Evolutionary conservation across 2,329 filamentous ascomycete species (phyloP), one percentile per base, ranked within the genome.

Genomic region (Fusarium staphyleae): DNA sequence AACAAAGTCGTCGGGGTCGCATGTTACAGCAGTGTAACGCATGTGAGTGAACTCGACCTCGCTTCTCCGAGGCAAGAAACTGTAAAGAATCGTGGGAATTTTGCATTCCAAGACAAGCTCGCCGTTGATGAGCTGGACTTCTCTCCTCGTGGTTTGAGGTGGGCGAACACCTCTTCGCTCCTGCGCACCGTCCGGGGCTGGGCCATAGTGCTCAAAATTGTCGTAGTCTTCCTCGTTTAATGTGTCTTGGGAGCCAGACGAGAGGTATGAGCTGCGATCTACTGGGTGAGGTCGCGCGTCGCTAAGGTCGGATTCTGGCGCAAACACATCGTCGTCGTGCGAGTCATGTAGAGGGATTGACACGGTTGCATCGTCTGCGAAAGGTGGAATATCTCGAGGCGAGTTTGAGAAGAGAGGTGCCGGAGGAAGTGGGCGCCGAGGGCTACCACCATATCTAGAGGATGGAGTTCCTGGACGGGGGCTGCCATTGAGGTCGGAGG

Each of bases 11-110:
- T 97, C 93, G 0, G 93, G 96, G 70, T 97, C 93, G 74, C 92
- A 98, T 2, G 95, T 99, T n/a, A 96, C 95, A 9, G 95, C 95
- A 0, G 93, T 97, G 73, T 99, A 99, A 47, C 95, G 88, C 93
- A 98, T 98, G 70, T 98, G 93, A 0, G 95, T 99, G 73, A 99
- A 99, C 70, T 99, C 95, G 58, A 93, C 82, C 72, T 96, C 93
- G 70, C 97, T 92, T 54, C 93, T 86, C 13, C 93, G 86, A 0
- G 96, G 96, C 57, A 99, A 78, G 76, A 99, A 99, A 72, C 92
- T 96, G 82, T 98, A 96, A 33, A 99, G 81, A 65, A 98, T 99
- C 1, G 95, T 99, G 1, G 96, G 95, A 63, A 99, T 99, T 77
- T 99, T 99, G 81, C 95, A 98, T 77, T 99, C 95, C 39, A 99